These are phyloP conservation scores for Spathaspora gorwiae DNA, from an alignment of 805 yeast species.

Conservation along the genomic window DNA sequence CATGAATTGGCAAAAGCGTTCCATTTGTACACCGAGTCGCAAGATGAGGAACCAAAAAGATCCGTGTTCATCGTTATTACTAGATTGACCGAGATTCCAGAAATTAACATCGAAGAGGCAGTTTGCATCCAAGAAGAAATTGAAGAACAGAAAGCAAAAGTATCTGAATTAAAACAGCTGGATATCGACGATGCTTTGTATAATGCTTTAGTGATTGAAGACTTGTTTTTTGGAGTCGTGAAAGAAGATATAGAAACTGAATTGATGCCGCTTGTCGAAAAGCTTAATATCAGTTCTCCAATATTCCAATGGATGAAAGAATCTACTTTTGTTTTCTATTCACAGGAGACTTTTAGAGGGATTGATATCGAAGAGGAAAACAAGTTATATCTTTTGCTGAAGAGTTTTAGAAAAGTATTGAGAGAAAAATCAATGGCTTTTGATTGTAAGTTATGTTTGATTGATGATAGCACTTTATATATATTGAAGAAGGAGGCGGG, in stretches of 20 bases:
- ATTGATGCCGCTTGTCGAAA: conserved; percentile 19
- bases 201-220: conserved; percentile 54
- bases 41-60: conserved; percentile 77
- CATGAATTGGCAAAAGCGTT: conserved; percentile 62
- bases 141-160: conserved; percentile 15
- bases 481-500: conserved; percentile 14
- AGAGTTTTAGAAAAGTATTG: conserved; percentile 27
- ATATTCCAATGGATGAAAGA: conserved; percentile 39
- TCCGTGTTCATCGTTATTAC: conserved; percentile 57
- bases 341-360: conserved; percentile 27
- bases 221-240: conserved; percentile 51
- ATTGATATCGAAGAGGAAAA: conserved; percentile 37
- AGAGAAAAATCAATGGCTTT: conserved; percentile 44
- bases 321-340: conserved; percentile 37
- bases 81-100: conserved; percentile 35
- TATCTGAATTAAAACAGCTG: conserved; percentile 16
- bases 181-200: conserved; percentile 28
- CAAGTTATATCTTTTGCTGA: conserved; percentile 38
- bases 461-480: conserved; percentile 25
- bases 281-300: conserved; percentile 12
- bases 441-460: conserved; percentile 42
- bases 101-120: conserved; percentile 43
- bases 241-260: conserved; percentile 38
- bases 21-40: conserved; percentile 62
- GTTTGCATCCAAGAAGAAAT: conserved; percentile 21